Evolutionary conservation across 176 grass and related monocot genomes (phyloP), one percentile per base, ranked within the genome.

Genomic region (Carex kokanica): DNA sequence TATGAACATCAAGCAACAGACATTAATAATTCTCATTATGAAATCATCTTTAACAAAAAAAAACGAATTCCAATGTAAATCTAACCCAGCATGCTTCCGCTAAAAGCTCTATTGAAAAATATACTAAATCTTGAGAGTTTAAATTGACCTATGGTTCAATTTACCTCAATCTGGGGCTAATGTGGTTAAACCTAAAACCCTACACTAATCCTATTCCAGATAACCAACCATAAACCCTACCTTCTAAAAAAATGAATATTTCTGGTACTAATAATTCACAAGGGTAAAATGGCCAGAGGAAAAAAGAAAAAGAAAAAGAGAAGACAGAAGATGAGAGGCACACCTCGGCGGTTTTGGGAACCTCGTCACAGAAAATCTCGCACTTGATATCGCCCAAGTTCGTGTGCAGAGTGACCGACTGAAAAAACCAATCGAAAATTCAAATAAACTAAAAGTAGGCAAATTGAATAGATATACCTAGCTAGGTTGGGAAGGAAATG

Each of bases 321-420:
- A 38, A 10, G 31, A 68, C 3, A 10, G 24, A 31, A 69, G 54
- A 60, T 24, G 31, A 34, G n/a, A 49, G 7, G 63, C 8, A 59
- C 11, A 90, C 89, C 89, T 90, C 89, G 2, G 89, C 74, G 2
- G 91, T 86, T 75, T 90, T 91, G 49, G 96, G 84, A 40, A 83
- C 93, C 86, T 98, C 89, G 77, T 98, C 96, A 86, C 96, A 98
- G 86, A 86, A 86, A 81, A 98, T 84, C 93, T 98, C 96, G 86
- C 93, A 93, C 88, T 98, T 98, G 91, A 98, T 95, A 85, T 93
- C 96, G n/a, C 96, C 93, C 51, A 98, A 88, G 82, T 98, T 98
- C 53, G 96, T 98, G 88, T 98, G 96, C 81, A 98, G 91, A 74
- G 93, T 98, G 81, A 95, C 92, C 68, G 91, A 95, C 96, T 98